Conservation (phyloP, 2,329 filamentous ascomycete species). For the Huntiella omanensis region DNA sequence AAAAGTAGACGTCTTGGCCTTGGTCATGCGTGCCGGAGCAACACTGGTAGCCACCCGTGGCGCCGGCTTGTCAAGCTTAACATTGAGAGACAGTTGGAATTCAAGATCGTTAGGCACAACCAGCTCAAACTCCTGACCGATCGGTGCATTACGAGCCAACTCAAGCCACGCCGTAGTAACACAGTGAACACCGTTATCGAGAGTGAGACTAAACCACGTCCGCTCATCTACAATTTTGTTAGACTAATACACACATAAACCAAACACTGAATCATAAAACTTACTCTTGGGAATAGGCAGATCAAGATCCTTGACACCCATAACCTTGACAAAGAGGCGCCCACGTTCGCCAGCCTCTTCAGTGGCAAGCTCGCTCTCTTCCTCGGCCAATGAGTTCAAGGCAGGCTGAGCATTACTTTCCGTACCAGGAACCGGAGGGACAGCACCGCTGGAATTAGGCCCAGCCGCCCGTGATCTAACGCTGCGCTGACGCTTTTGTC, state of each 20-base stretch:
- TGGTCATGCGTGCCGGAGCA: conserved; percentile 30
- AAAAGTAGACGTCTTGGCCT: conserved; percentile 71
- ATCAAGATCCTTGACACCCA: conserved; percentile 90
- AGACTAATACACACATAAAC: neutral
- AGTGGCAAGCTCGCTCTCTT: conserved; percentile 40
- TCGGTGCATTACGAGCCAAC: conserved; percentile 75
- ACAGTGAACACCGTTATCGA: conserved; percentile 97
- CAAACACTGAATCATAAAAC: conserved; percentile 19
- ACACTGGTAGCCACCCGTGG: conserved; percentile 34
- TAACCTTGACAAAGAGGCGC: conserved; percentile 92
- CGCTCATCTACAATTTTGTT: conserved; percentile 46
- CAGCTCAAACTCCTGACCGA: conserved; percentile 94
- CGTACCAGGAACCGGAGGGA: conserved; percentile 73
- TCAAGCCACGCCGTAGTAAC: conserved; percentile 95
- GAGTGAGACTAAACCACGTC: conserved; percentile 83
- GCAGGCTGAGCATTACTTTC: conserved; percentile 52
- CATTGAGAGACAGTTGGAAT: conserved; percentile 92
- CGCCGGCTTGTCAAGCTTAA: conserved; percentile 72
- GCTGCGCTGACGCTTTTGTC: conserved; percentile 49
- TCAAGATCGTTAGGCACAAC: conserved; percentile 96
- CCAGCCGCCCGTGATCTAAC: conserved; percentile 24
- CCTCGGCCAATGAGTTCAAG: conserved; percentile 49
- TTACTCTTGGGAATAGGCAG: conserved; percentile 77
- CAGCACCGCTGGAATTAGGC: conserved; percentile 34
- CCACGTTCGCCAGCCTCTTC: conserved; percentile 77